phyloP scores from a whole-genome alignment of 202 grass and related monocot genomes.

The Bolboschoenoplectus hybrid region DNA sequence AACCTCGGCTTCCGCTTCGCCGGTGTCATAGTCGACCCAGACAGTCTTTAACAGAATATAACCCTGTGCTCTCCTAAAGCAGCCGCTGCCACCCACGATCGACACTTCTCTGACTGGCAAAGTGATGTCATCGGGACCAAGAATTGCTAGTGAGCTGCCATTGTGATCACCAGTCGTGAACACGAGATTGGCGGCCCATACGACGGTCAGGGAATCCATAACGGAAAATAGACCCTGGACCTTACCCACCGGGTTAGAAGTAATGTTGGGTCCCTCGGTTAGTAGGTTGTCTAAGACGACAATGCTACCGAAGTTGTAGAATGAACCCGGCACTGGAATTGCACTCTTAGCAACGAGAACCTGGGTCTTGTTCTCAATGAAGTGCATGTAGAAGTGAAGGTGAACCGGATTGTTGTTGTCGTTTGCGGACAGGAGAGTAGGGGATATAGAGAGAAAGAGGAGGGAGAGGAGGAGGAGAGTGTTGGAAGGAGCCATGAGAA shows the following conservation, averaged over 20 bases:
- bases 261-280: slow-evolving; percentile 26
- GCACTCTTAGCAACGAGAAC: slow-evolving; percentile 4
- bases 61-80: slow-evolving; percentile 58
- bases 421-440: background rate
- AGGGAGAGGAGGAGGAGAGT: slow-evolving; percentile 32
- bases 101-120: slow-evolving; percentile 47
- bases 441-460: slow-evolving; percentile 27
- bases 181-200: slow-evolving; percentile 52
- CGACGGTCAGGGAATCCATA: slow-evolving; percentile 15
- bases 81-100: slow-evolving; percentile 66
- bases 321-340: slow-evolving; percentile 6
- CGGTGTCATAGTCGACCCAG: slow-evolving; percentile 13
- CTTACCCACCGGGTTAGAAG: slow-evolving; percentile 47
- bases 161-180: slow-evolving; percentile 57
- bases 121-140: slow-evolving; percentile 54
- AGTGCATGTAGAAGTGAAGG: slow-evolving; percentile 38
- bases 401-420: background rate
- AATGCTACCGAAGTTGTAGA: slow-evolving; percentile 57
- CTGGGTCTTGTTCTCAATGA: background rate
- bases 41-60: slow-evolving; percentile 52
- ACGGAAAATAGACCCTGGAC: slow-evolving; percentile 55
- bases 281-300: slow-evolving; percentile 53
- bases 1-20: slow-evolving; percentile 30
- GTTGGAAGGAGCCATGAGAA: slow-evolving; percentile 19
- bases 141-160: slow-evolving; percentile 60